A percentile compares a stretch with the other conserved stretches of the same genome.
Evolutionary conservation across 2,329 filamentous ascomycete species (phyloP).

Genomic region (Trichoderma brevicompactum): DNA sequence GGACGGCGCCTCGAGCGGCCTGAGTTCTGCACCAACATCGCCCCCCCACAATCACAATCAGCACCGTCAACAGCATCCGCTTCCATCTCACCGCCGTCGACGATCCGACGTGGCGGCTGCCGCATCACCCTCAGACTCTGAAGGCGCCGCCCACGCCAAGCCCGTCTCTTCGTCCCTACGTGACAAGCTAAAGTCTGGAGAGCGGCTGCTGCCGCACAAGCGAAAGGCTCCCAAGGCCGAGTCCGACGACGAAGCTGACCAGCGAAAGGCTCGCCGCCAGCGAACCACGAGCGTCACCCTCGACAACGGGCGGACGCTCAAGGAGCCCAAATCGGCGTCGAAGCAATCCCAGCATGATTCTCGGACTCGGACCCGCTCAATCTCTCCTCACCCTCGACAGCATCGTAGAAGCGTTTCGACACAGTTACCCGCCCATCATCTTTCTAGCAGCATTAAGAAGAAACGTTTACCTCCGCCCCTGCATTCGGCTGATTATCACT

Average conservation of each 20-base stretch:
- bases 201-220: slow-evolving; percentile 55
- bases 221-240: slow-evolving; percentile 58
- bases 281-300: slow-evolving; percentile 53
- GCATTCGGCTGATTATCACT: slow-evolving; percentile 66
- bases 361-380: slow-evolving; percentile 48
- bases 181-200: slow-evolving; percentile 54
- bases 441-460: slow-evolving; percentile 63
- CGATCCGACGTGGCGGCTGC: slow-evolving; percentile 42
- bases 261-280: slow-evolving; percentile 58
- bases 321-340: slow-evolving; percentile 43
- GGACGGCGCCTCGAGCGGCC: slow-evolving; percentile 56
- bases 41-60: slow-evolving; percentile 46
- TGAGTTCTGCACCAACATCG: slow-evolving; percentile 63
- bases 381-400: slow-evolving; percentile 61
- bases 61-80: slow-evolving; percentile 38
- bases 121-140: slow-evolving; percentile 61
- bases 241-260: slow-evolving; percentile 62
- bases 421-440: slow-evolving; percentile 59
- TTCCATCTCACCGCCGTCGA: slow-evolving; percentile 42
- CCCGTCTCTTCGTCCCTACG: slow-evolving; percentile 50
- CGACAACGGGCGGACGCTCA: slow-evolving; percentile 41
- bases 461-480: slow-evolving; percentile 65
- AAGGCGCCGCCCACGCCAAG: slow-evolving; percentile 51
- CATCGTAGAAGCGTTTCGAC: slow-evolving; percentile 69
- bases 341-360: slow-evolving; percentile 40